A percentile compares a stretch with the other conserved stretches of the same genome.
These are phyloP conservation scores for Lasiosphaeriaceae sp. DNA, from an alignment of 495 filamentous ascomycete species.

Conservation along the genomic window DNA sequence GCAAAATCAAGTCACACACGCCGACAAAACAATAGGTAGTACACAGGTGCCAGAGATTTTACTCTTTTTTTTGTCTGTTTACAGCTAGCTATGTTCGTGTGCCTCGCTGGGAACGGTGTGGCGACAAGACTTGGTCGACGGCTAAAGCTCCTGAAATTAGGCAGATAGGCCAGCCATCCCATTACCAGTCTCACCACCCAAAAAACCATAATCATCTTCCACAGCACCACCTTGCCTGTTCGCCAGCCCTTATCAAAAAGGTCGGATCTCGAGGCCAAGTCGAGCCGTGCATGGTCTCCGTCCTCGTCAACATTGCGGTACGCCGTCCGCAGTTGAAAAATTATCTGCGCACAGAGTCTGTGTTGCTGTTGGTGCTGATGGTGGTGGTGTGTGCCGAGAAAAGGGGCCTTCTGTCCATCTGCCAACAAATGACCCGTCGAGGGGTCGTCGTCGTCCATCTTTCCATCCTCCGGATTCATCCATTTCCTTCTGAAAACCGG, in stretches of 20 bases:
- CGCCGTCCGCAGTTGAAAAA: slow-evolving; percentile 4
- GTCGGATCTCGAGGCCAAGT: background rate
- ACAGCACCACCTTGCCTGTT: background rate
- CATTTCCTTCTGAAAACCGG: slow-evolving; percentile 1
- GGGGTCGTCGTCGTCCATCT: slow-evolving; percentile 5
- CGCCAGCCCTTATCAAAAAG: background rate
- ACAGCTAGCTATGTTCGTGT: slow-evolving; percentile 21
- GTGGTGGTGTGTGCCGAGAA: slow-evolving; percentile 7
- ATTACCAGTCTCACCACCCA: background rate
- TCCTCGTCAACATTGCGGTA: background rate
- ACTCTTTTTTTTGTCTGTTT: slow-evolving; percentile 25
- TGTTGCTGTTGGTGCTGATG: background rate
- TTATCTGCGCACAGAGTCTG: slow-evolving; percentile 1
- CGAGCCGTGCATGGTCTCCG: background rate
- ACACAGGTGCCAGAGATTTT: slow-evolving; percentile 21
- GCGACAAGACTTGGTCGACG: background rate
- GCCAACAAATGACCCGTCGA: slow-evolving; percentile 13
- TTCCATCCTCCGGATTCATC: slow-evolving; percentile 7
- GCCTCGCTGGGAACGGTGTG: background rate
- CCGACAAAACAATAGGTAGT: background rate
- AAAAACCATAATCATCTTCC: background rate
- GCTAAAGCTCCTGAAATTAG: background rate
- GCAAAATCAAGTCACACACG: too few species aligned
- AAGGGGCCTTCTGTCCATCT: slow-evolving; percentile 10
- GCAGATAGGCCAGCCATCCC: background rate